These are phyloP conservation scores for Pseudopithomyces maydicus DNA, from an alignment of 2,329 filamentous ascomycete genomes.

Conservation along the genomic window DNA sequence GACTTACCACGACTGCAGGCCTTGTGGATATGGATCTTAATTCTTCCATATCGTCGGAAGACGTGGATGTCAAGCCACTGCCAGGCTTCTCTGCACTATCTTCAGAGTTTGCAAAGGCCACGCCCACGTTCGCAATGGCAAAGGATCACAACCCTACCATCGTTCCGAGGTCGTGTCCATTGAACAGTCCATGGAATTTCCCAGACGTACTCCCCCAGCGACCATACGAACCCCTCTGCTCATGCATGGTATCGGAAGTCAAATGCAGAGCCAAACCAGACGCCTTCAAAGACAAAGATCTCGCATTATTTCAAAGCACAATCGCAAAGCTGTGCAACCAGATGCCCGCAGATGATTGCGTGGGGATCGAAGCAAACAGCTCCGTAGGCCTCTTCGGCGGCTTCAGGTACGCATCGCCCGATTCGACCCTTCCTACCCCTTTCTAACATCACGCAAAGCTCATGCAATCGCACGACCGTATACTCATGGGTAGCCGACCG, in stretches of 20 bases:
- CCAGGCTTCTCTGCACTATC: not conserved
- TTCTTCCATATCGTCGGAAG: not conserved
- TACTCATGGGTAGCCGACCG: constrained; percentile 7
- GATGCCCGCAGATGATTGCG: not conserved
- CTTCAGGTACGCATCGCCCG: constrained; percentile 4
- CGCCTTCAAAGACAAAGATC: not conserved
- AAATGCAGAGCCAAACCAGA: not conserved
- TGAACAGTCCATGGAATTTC: not conserved
- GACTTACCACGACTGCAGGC: not conserved
- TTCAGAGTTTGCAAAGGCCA: not conserved
- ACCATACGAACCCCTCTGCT: constrained; percentile 6
- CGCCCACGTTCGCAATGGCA: not conserved
- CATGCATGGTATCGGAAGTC: constrained; percentile 7
- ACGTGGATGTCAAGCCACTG: not conserved
- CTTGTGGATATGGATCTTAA: not conserved
- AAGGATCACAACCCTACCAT: not conserved
- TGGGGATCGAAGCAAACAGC: not conserved
- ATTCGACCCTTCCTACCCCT: not conserved
- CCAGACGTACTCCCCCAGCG: not conserved
- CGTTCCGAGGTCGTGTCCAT: not conserved
- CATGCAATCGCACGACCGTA: constrained; percentile 2
- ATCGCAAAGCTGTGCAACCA: not conserved
- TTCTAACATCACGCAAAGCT: not conserved
- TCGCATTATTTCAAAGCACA: not conserved
- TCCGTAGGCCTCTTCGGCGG: constrained; percentile 6